Base-by-base conservation (phyloP, 768 basidiomycete species). In the Naganishia vishniacii region DNA sequence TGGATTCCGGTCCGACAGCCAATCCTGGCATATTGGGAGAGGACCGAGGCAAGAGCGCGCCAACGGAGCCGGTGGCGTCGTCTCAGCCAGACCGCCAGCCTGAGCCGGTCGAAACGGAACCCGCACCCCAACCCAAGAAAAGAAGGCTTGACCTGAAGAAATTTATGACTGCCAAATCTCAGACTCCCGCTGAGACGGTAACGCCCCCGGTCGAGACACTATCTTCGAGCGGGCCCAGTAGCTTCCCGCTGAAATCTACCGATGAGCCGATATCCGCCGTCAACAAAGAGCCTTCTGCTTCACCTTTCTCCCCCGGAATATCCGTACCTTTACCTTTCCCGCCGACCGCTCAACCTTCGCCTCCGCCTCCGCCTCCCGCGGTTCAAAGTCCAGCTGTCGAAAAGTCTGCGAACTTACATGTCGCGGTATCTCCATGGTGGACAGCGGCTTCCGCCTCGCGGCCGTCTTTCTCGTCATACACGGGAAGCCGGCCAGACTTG, bases 61-160 rank as follows among this genome's bases (percentile, higher is more conserved):
- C 31, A 13, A 18, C 45, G 11, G 20, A 13, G 16, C 18, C 12
- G 16, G 51, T 51, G 34, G 28, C 32, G 31, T 42, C 59, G 25
- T 42, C 40, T 13, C 37, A 56, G 16, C 53, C 53, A 12, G 53
- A 41, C 23, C 15, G 4, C 23, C n/a, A n/a, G 34, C 23, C 32
- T 8, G 37, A 37, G 4, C 32, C 48, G 16, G 20, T 34, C 25
- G 8, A 4, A 12, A 9, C 15, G 6, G 62, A 63, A 32, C 46
- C 49, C 12, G 53, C 63, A 9, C 51, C 63, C 13, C 48, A 51
- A 2, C 63, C 63, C 20, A 64, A 64, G 63, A 56, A 48, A 34
- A 40, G 63, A 28, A 48, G 63, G 31, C 26, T 64, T 15, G 63
- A 64, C 48, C 53, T 64, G 7, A 64, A 64, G 53, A 53, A 48